Conservation (phyloP, 495 filamentous ascomycete genomes). For the Symbiotaphrina buchneri region DNA sequence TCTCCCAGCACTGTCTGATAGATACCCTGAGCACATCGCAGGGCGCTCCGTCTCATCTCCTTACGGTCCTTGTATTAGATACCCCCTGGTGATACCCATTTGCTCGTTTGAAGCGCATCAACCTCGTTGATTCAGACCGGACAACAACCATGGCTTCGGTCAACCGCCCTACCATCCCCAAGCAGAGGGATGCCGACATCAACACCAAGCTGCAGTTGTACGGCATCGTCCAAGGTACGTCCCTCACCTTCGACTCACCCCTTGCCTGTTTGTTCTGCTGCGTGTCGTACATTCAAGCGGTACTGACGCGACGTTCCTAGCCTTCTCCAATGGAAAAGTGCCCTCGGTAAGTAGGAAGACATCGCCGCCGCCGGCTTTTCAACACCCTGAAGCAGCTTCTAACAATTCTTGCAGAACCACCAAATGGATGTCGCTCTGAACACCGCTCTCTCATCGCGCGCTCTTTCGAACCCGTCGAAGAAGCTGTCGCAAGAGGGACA, state of each 20-base stretch:
- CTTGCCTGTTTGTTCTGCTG: not conserved
- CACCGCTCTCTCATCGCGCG: constrained; percentile 44
- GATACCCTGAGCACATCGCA: too few relatives aligned
- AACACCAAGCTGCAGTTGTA: constrained; percentile 90
- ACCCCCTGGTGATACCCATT: too few relatives aligned
- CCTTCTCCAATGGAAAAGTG: constrained; percentile 74
- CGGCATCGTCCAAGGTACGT: constrained; percentile 60
- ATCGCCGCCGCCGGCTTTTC: not conserved
- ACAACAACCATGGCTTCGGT: too few relatives aligned
- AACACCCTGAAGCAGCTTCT: not conserved
- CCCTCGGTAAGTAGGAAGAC: constrained; percentile 45
- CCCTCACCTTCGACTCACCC: not conserved
- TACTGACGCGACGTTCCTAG: constrained; percentile 15
- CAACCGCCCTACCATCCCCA: constrained; percentile 40
- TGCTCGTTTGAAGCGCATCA: too few relatives aligned
- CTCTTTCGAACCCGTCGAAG: constrained; percentile 45
- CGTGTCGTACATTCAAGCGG: not conserved
- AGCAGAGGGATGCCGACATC: constrained; percentile 46
- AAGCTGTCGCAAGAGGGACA: constrained; percentile 70
- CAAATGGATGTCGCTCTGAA: constrained; percentile 92
- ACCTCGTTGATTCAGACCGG: too few relatives aligned
- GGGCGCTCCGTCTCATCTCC: too few relatives aligned
- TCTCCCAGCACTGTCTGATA: too few relatives aligned
- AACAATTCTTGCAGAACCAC: constrained; percentile 34
- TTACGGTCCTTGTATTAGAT: too few relatives aligned